phyloP scores from a whole-genome alignment of 1,284 basidiomycete species.

The Stereum hirsutum region DNA sequence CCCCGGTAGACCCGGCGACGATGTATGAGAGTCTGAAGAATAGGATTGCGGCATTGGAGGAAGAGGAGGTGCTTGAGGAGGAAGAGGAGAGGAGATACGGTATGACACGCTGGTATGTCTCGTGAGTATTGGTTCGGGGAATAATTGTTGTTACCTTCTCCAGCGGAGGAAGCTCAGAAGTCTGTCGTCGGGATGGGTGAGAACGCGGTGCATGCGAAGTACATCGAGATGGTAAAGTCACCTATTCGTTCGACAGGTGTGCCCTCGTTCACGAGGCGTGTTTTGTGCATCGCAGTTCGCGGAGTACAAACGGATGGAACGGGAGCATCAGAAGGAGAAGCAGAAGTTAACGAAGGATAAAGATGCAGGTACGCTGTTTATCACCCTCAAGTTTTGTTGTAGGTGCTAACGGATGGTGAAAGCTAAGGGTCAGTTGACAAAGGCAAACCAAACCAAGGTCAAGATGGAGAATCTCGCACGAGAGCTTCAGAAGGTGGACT shows the following conservation, averaged over 20 bases:
- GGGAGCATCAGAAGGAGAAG: constrained; percentile 81
- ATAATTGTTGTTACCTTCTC: constrained; percentile 7
- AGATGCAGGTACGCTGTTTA: constrained; percentile 54
- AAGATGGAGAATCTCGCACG: constrained; percentile 81
- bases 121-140: constrained; percentile 2
- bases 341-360: constrained; percentile 82
- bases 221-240: constrained; percentile 66
- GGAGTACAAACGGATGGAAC: constrained; percentile 72
- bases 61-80: constrained; percentile 74
- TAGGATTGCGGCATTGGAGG: constrained; percentile 76
- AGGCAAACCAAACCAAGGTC: constrained; percentile 78
- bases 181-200: constrained; percentile 72
- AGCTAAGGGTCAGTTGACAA: constrained; percentile 77
- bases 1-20: constrained; percentile 65
- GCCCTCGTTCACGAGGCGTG: constrained; percentile 4
- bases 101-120: constrained; percentile 25
- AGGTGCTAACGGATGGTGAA: constrained; percentile 8
- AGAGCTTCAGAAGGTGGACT: constrained; percentile 70
- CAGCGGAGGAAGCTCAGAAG: constrained; percentile 78
- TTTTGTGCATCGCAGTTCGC: constrained; percentile 72
- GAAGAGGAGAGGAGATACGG: constrained; percentile 72
- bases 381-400: constrained; percentile 9
- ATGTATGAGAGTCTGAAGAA: constrained; percentile 83
- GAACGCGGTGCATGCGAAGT: constrained; percentile 72
- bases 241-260: not conserved